Percentiles rank a stretch among this genome's conserved stretches.
Conservation (phyloP, 1,284 basidiomycete species). For the Cystobasidium pallidum region DNA sequence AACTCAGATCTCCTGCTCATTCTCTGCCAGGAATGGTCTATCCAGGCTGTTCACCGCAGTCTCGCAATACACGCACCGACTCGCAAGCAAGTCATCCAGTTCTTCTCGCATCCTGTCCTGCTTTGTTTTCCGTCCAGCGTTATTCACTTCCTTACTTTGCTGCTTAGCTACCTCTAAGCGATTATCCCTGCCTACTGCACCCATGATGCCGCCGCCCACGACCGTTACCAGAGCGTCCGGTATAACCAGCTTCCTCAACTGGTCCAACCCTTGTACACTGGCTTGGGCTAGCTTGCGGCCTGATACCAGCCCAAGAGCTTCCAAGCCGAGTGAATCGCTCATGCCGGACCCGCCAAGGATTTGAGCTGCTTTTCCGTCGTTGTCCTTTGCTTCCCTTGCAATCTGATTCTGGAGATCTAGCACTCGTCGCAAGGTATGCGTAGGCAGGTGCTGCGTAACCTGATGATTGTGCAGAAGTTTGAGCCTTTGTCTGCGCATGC, state of each 20-base stretch:
- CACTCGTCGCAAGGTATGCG: slow-evolving; percentile 77
- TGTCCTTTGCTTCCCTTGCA: slow-evolving; percentile 60
- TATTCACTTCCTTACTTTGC: slow-evolving; percentile 60
- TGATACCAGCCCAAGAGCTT: slow-evolving; percentile 52
- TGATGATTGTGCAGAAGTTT: slow-evolving; percentile 55
- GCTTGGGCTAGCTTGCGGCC: slow-evolving; percentile 47
- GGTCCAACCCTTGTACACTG: slow-evolving; percentile 62
- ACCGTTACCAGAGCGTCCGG: slow-evolving; percentile 74
- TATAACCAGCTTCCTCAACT: slow-evolving; percentile 82
- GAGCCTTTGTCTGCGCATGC: background rate
- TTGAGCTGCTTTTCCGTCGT: slow-evolving; percentile 55
- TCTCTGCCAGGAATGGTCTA: slow-evolving; percentile 77
- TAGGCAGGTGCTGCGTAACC: slow-evolving; percentile 86
- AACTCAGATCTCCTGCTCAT: slow-evolving; percentile 73
- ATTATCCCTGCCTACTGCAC: slow-evolving; percentile 55
- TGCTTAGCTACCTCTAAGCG: slow-evolving; percentile 67
- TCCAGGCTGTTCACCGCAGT: slow-evolving; percentile 81
- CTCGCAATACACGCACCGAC: slow-evolving; percentile 87
- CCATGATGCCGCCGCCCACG: slow-evolving; percentile 56
- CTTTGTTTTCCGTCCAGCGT: slow-evolving; percentile 59
- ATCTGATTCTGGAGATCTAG: slow-evolving; percentile 80
- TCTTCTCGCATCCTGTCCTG: slow-evolving; percentile 72
- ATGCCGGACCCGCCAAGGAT: slow-evolving; percentile 51
- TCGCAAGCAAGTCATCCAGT: slow-evolving; percentile 82
- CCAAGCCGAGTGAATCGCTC: slow-evolving; percentile 25